phyloP scores from a whole-genome alignment of 371 early-diverging fungal species.

The Blastocladiella emersonii region DNA sequence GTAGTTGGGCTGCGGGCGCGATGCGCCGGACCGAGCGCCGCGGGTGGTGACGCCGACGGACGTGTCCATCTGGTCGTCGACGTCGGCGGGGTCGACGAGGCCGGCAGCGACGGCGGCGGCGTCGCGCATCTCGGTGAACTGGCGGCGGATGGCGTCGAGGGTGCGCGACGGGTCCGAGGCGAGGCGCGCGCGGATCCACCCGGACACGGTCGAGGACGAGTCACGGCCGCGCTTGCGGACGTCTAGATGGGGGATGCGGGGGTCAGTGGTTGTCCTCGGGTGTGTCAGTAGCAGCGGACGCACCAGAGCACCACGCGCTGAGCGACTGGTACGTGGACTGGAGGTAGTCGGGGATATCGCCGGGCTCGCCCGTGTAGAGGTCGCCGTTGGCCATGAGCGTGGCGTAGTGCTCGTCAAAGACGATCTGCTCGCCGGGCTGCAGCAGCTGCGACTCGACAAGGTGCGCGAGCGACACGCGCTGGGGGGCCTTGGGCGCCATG shows the following conservation, averaged over 20 bases:
- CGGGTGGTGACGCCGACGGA: too few relatives aligned
- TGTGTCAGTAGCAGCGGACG: not conserved
- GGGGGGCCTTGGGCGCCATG: too few relatives aligned
- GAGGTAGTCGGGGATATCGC: not conserved
- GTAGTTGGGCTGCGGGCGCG: too few relatives aligned
- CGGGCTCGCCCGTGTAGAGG: not conserved
- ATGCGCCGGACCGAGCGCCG: too few relatives aligned
- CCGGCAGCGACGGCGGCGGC: too few relatives aligned
- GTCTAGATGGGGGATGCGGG: not conserved
- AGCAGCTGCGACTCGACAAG: not conserved
- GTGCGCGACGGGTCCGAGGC: not conserved
- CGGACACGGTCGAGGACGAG: not conserved
- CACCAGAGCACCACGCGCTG: not conserved
- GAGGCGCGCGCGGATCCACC: not conserved
- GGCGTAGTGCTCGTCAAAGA: not conserved
- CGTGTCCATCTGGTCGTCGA: too few relatives aligned
- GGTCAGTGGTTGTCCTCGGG: too few relatives aligned
- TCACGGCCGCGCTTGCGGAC: not conserved
- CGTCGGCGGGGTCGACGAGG: too few relatives aligned
- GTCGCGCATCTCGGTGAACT: too few relatives aligned
- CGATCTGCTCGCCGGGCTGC: not conserved
- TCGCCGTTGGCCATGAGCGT: not conserved
- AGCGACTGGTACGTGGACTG: not conserved
- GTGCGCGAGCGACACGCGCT: not conserved
- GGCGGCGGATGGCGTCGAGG: not conserved